Base-by-base conservation (phyloP, 768 basidiomycete genomes). In the Boletellus sp. region DNA sequence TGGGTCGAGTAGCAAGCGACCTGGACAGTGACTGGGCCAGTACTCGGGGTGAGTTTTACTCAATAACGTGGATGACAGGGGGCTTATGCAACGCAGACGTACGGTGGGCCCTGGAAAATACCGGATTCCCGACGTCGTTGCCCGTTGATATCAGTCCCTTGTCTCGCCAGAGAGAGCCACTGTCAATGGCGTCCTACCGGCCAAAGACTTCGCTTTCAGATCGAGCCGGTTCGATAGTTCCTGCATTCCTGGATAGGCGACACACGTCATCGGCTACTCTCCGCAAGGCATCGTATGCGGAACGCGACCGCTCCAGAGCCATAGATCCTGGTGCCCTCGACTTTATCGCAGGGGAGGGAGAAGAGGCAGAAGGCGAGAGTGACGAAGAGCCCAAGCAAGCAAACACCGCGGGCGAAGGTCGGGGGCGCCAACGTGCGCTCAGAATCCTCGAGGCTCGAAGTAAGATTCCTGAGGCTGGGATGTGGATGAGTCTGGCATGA, bases 401-500 rank as follows among this genome's bases (percentile, higher is more conserved):
- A 1, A 62, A 61, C 15, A 42, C 35, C 13, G 34, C 53, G 8
- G 63, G 64, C 17, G 63, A 61, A 28, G 74, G 71, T 22, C 75
- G 82, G 36, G 80, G 81, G 2, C 73, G 81, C 40, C 75, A 74
- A 53, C 78, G 74, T 40, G 87, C 88, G 2, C 61, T 83, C 54
- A 81, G 74, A 68, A 91, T 91, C 43, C 69, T 90, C 44, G 77
- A 89, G 62, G 79, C 80, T 19, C 77, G 86, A 42, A 85, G 79
- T 55, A 76, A 79, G 65, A 55, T 90, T 22, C 88, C 88, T 2
- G 77, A 76, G 51, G 77, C 76, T 50, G 84, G 87, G 33, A 89
- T 90, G 87, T 90, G 87, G 87, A 76, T 86, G 59, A 90, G 88
- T 71, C 70, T 90, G 59, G 87, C 83, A 34, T 76, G 51, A 64